Conservation (phyloP, 768 basidiomycete species). For the Cystobasidium onofrii region DNA sequence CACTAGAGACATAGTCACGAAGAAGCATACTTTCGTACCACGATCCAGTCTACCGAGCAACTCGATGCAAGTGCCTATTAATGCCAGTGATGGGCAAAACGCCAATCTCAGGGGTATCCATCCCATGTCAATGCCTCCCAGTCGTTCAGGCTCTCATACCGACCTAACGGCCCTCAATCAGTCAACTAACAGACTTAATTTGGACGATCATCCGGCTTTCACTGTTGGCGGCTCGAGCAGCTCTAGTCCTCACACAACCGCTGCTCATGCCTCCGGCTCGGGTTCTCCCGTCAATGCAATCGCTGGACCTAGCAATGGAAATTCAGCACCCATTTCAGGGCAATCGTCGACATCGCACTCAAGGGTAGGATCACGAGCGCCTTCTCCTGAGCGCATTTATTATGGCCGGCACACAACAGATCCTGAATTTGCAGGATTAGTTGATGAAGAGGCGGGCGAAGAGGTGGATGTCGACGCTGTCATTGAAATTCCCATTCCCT, state of each 20-base stretch:
- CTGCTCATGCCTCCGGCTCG: background rate
- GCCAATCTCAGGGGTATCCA: background rate
- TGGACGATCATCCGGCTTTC: slow-evolving; percentile 20
- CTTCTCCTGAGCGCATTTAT: slow-evolving; percentile 17
- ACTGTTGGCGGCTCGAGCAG: background rate
- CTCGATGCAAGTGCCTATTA: background rate
- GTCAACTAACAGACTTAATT: background rate
- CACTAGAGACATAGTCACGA: slow-evolving; percentile 56
- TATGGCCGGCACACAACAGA: slow-evolving; percentile 10
- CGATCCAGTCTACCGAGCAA: slow-evolving; percentile 5
- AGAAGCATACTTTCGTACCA: slow-evolving; percentile 59
- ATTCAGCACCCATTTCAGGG: background rate
- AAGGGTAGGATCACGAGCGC: background rate
- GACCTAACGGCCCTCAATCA: slow-evolving; percentile 11
- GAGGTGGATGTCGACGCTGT: slow-evolving; percentile 51
- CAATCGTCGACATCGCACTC: background rate
- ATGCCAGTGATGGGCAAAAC: background rate
- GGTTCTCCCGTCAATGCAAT: background rate
- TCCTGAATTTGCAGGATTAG: slow-evolving; percentile 16
- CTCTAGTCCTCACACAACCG: background rate
- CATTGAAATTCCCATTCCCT: slow-evolving; percentile 57
- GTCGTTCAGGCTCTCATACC: background rate
- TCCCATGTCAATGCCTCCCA: slow-evolving; percentile 13
- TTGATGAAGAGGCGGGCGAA: slow-evolving; percentile 18
- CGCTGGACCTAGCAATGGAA: background rate